phyloP scores from a whole-genome alignment of 768 basidiomycete species.

The Calvatia gigantea region DNA sequence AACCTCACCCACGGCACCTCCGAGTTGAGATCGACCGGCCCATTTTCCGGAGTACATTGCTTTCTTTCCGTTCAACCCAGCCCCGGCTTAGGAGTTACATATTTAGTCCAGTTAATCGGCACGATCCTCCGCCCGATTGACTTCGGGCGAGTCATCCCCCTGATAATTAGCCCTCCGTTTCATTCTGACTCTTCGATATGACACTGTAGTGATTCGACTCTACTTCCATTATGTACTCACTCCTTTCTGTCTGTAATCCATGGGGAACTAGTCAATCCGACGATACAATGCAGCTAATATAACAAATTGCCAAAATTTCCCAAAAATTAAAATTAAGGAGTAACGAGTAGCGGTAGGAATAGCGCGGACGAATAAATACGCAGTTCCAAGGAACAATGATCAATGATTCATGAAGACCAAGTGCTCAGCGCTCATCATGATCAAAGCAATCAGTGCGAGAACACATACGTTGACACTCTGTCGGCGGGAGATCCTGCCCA shows the following conservation, averaged over 20 bases:
- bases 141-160: background rate
- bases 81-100: background rate
- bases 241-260: background rate
- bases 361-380: too few relatives aligned
- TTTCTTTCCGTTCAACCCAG: background rate
- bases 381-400: too few relatives aligned
- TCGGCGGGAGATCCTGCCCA: too few relatives aligned
- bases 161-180: background rate
- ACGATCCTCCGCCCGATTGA: conserved; percentile 3
- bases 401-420: too few relatives aligned
- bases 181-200: background rate
- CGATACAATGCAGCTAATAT: background rate
- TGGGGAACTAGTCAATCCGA: background rate
- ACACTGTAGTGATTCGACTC: background rate
- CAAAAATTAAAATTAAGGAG: background rate
- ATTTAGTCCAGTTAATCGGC: too few relatives aligned
- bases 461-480: too few relatives aligned
- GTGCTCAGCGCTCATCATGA: too few relatives aligned
- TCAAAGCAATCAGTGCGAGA: too few relatives aligned
- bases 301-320: background rate
- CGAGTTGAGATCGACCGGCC: background rate
- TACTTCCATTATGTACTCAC: background rate
- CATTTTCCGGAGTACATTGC: background rate
- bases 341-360: too few relatives aligned
- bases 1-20: conserved; percentile 1